phyloP scores from a whole-genome alignment of 306 rosid genomes.

The Betula pendula region DNA sequence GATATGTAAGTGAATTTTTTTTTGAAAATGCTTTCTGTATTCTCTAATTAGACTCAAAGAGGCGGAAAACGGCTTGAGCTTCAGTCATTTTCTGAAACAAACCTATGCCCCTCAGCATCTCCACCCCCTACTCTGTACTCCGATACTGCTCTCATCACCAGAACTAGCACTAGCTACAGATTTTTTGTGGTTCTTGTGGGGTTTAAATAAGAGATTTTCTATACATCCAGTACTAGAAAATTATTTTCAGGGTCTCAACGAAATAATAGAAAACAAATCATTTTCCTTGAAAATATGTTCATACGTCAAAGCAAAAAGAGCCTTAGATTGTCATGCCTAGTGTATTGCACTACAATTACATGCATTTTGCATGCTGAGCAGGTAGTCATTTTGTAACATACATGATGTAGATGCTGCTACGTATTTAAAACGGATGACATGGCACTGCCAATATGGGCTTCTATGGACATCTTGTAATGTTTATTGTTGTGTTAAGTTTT shows the following conservation, averaged over 20 bases:
- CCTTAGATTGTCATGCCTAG: neutral
- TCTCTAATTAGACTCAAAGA: too few species aligned
- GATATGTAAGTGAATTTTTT: too few species aligned
- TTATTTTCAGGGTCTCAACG: neutral
- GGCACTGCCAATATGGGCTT: neutral
- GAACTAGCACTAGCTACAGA: neutral
- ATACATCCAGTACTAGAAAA: neutral
- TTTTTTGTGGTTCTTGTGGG: neutral
- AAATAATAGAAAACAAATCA: neutral
- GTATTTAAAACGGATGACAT: neutral
- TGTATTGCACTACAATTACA: neutral
- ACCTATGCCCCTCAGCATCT: too few species aligned
- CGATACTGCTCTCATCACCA: too few species aligned
- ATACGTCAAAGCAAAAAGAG: neutral
- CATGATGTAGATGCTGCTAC: neutral
- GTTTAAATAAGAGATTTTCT: neutral
- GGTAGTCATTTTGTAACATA: neutral
- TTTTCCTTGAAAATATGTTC: neutral
- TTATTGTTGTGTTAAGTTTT: neutral
- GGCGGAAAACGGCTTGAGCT: too few species aligned
- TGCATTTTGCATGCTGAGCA: neutral
- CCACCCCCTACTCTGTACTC: too few species aligned
- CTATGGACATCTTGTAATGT: neutral
- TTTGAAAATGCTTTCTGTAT: too few species aligned
- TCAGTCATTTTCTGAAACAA: too few species aligned